Evolutionary conservation across 2,329 filamentous ascomycete genomes (phyloP).

Genomic region (Exserohilum turcica): DNA sequence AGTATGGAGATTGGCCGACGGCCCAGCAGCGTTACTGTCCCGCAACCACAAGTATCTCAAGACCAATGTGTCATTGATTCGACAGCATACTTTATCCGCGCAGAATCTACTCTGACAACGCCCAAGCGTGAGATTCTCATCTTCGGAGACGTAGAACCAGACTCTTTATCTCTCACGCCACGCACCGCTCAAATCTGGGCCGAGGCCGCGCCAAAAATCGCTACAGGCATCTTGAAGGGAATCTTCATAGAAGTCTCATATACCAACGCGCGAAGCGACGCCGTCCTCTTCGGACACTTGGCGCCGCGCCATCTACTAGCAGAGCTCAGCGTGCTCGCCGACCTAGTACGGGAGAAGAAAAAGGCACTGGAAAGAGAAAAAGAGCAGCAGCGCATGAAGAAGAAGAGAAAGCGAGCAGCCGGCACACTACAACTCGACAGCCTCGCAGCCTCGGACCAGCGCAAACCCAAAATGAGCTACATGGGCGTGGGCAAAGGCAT

Average conservation of each 20-base stretch:
- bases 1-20: conserved; percentile 25
- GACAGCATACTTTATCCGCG: conserved; percentile 90
- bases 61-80: conserved; percentile 76
- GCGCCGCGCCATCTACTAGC: conserved; percentile 81
- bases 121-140: conserved; percentile 74
- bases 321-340: conserved; percentile 75
- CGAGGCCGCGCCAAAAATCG: conserved; percentile 86
- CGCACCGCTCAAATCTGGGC: conserved; percentile 84
- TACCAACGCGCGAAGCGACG: conserved; percentile 76
- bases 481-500: conserved; percentile 14
- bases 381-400: conserved; percentile 50
- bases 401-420: conserved; percentile 68
- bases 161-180: conserved; percentile 79
- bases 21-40: conserved; percentile 18
- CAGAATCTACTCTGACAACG: conserved; percentile 55
- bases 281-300: conserved; percentile 84
- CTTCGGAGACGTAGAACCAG: conserved; percentile 94
- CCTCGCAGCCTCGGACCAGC: background rate
- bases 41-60: conserved; percentile 25
- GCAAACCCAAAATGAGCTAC: conserved; percentile 24
- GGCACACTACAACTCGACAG: conserved; percentile 39
- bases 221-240: conserved; percentile 70
- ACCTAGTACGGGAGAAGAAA: conserved; percentile 65
- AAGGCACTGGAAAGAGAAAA: conserved; percentile 41
- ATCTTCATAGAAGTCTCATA: conserved; percentile 98